Base-by-base conservation (phyloP, 441 rosid species). In the Breynia disticha region DNA sequence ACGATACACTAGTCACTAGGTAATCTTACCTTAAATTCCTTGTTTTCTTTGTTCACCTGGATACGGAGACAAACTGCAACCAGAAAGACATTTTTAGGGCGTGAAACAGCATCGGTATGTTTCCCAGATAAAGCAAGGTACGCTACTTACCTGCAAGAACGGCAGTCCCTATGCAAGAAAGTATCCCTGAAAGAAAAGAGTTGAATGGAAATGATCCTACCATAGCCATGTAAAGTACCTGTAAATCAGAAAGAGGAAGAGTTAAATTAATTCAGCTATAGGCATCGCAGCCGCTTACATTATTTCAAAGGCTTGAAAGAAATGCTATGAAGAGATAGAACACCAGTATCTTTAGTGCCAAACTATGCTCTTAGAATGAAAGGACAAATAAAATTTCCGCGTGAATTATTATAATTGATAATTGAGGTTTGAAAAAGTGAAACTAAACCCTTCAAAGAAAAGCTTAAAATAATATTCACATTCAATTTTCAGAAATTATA, bases 11-110 rank as follows among this genome's bases (percentile, higher is more conserved):
- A 46, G 2, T 2, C 14, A 4, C 16, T 12, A 4, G 16, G 15
- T 8, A 50, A 50, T 15, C 61, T 60, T 65, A 88, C 98, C 95
- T 86, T 91, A 72, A 91, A 88, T 63, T 91, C 97, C 75, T 88
- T 88, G 82, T 88, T 91, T 67, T 91, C 98, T 59, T 84, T 91
- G 90, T 91, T 91, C 75, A 91, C 97, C 68, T 91, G 98, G 67
- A 91, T 86, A 39, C 97, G 86, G 54, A 91, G 97, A 75, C 97
- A 91, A 58, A 91, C 97, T 91, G 80, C 12, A 48, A 56, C 41
- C 57, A 56, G 39, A 54, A 18, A 22, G 19, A 5, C 2, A 24
- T 10, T 5, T 4, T 18, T 18, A 10, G 17, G 44, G 59, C 4
- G 13, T 22, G 56, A 43, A 55, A 46, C 11, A 24, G 44, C n/a